A percentile compares a stretch with the other conserved stretches of the same genome.
Evolutionary conservation across 371 early-diverging fungal species (phyloP).

Genomic region (Synchytrium microbalum): DNA sequence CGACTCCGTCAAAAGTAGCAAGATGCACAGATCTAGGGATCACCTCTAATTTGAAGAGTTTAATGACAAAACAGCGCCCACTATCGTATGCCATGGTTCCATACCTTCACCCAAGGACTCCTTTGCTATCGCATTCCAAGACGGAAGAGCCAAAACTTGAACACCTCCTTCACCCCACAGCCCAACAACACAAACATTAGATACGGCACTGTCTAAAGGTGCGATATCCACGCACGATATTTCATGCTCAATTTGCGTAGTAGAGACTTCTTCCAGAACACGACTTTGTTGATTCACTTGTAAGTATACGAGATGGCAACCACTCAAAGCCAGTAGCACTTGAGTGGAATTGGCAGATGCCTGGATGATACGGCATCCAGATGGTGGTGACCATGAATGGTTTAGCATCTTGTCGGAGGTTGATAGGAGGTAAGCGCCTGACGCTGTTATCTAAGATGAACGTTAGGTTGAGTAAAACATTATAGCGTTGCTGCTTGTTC

Average conservation of each 20-base stretch:
- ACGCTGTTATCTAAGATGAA: not conserved
- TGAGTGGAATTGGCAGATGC: constrained; percentile 7
- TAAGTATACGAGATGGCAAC: constrained; percentile 48
- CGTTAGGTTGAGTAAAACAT: no score
- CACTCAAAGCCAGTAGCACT: constrained; percentile 21
- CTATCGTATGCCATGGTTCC: no score
- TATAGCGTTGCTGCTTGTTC: no score
- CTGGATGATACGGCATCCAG: constrained; percentile 3
- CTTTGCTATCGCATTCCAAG: constrained; percentile 40
- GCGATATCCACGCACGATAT: constrained; percentile 69
- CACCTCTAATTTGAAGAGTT: constrained; percentile 30
- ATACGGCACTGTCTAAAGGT: constrained; percentile 35
- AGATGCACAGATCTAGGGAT: constrained; percentile 72
- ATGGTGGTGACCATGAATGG: not conserved
- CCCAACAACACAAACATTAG: constrained; percentile 59
- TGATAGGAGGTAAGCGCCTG: not conserved
- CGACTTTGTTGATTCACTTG: constrained; percentile 30
- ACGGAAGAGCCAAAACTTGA: constrained; percentile 50
- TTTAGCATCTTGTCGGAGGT: not conserved
- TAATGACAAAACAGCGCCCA: no score
- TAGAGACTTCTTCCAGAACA: constrained; percentile 22
- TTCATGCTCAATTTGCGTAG: constrained; percentile 45
- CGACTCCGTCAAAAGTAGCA: constrained; percentile 46
- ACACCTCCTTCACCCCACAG: constrained; percentile 69
- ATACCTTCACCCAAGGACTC: constrained; percentile 46